phyloP scores from a whole-genome alignment of 148 eudicot species.

The Dysphania ambrosioides region DNA sequence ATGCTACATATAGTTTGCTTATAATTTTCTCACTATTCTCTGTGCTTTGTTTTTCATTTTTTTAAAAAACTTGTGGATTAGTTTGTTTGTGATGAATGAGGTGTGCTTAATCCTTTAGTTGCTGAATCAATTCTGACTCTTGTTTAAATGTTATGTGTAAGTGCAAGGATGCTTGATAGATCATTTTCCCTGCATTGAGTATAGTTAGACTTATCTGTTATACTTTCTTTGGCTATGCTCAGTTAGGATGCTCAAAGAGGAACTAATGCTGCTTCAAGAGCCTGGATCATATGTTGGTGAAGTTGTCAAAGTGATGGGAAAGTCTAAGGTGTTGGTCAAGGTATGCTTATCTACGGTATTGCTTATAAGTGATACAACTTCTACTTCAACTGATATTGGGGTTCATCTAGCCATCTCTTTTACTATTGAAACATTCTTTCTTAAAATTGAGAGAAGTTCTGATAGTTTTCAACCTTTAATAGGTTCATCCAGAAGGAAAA shows the following conservation, averaged over 20 bases:
- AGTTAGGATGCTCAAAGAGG: conserved; percentile 49
- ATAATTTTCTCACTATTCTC: not conserved
- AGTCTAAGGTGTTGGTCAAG: conserved; percentile 48
- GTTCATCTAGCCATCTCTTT: not conserved
- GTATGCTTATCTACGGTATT: conserved; percentile 14
- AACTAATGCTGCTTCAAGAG: conserved; percentile 50
- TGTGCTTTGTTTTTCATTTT: no score
- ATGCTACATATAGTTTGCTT: not conserved
- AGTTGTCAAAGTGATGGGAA: conserved; percentile 64
- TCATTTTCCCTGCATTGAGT: no score
- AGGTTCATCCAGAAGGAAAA: conserved; percentile 78
- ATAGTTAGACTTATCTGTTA: not conserved
- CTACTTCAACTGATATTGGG: not conserved
- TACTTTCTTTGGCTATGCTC: not conserved
- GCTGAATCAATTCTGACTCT: no score
- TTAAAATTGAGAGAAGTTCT: not conserved
- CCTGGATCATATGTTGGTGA: conserved; percentile 68
- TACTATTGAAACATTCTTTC: not conserved
- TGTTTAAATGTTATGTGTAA: no score
- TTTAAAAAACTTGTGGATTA: not conserved
- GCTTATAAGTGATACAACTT: not conserved
- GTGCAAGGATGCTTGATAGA: no score
- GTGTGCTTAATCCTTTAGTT: not conserved
- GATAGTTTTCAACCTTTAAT: conserved; percentile 15
- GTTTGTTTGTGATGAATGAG: not conserved